phyloP scores from a whole-genome alignment of 1,284 basidiomycete genomes.

The Sporisorium scitamineum region DNA sequence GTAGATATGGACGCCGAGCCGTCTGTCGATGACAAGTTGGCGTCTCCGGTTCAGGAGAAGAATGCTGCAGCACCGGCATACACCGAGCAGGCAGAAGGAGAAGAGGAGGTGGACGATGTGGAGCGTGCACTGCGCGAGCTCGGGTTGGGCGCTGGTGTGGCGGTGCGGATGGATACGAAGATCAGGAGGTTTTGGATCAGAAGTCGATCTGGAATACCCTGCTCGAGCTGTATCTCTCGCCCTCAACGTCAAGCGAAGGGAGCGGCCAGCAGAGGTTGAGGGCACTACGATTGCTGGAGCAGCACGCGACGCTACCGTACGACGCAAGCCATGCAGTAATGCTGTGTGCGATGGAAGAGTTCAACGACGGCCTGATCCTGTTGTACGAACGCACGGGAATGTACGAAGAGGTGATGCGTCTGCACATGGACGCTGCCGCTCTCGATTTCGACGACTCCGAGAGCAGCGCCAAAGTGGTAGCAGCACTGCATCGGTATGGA shows the following conservation, averaged over 20 bases:
- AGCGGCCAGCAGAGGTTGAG: background rate
- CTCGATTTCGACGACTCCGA: conserved; percentile 56
- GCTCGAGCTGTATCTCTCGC: conserved; percentile 86
- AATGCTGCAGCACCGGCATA: conserved; percentile 18
- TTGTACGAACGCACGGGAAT: conserved; percentile 94
- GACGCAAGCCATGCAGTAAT: conserved; percentile 92
- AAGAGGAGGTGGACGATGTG: conserved; percentile 27
- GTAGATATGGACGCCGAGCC: conserved; percentile 72
- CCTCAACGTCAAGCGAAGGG: conserved; percentile 18
- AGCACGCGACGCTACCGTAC: conserved; percentile 75
- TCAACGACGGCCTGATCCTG: conserved; percentile 85
- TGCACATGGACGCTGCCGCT: conserved; percentile 80
- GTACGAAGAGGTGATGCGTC: conserved; percentile 93
- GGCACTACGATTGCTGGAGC: conserved; percentile 59
- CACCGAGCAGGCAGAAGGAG: conserved; percentile 8
- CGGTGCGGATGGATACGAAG: conserved; percentile 71
- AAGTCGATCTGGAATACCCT: conserved; percentile 94
- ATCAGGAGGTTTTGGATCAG: conserved; percentile 79
- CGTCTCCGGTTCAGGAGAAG: conserved; percentile 9
- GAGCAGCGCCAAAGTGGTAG: conserved; percentile 75
- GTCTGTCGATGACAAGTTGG: background rate
- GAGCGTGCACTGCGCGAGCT: conserved; percentile 29
- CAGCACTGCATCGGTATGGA: conserved; percentile 81
- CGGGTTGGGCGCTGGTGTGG: conserved; percentile 16
- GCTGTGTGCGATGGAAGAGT: conserved; percentile 84